Conservation (phyloP, 2,329 filamentous ascomycete species). For the Colletotrichum acutatum region DNA sequence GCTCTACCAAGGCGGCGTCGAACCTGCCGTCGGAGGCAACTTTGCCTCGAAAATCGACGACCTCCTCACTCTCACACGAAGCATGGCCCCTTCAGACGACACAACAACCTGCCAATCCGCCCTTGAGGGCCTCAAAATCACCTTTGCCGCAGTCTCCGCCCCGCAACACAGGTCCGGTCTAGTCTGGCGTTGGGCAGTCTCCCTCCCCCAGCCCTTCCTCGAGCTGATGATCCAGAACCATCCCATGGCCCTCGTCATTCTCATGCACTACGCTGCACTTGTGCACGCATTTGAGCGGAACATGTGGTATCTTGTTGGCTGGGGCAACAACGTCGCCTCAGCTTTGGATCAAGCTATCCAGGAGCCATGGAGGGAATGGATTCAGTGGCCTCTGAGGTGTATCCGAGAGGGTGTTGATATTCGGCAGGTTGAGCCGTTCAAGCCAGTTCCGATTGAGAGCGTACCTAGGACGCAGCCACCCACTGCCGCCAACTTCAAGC, state of each 20-base stretch:
- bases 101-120: slow-evolving; percentile 29
- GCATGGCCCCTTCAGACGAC: slow-evolving; percentile 31
- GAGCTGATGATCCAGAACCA: slow-evolving; percentile 34
- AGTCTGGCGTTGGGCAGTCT: slow-evolving; percentile 38
- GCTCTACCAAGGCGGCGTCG: slow-evolving; percentile 30
- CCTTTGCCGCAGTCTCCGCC: slow-evolving; percentile 20
- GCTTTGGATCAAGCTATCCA: slow-evolving; percentile 26
- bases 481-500: not conserved
- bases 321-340: slow-evolving; percentile 19
- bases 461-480: not conserved
- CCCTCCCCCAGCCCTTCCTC: slow-evolving; percentile 34
- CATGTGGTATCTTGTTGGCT: slow-evolving; percentile 33
- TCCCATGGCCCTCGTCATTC: slow-evolving; percentile 36
- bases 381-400: slow-evolving; percentile 29
- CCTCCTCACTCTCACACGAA: slow-evolving; percentile 28
- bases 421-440: slow-evolving; percentile 2
- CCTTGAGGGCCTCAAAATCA: slow-evolving; percentile 29
- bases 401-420: slow-evolving; percentile 29
- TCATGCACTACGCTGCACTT: slow-evolving; percentile 38
- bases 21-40: slow-evolving; percentile 12
- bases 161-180: slow-evolving; percentile 22
- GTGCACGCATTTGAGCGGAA: slow-evolving; percentile 25
- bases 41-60: slow-evolving; percentile 29
- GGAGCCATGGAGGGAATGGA: slow-evolving; percentile 33
- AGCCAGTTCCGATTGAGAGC: not conserved